phyloP scores from a whole-genome alignment of 192 early-diverging fungal species.

The Paraglomus brasilianum region DNA sequence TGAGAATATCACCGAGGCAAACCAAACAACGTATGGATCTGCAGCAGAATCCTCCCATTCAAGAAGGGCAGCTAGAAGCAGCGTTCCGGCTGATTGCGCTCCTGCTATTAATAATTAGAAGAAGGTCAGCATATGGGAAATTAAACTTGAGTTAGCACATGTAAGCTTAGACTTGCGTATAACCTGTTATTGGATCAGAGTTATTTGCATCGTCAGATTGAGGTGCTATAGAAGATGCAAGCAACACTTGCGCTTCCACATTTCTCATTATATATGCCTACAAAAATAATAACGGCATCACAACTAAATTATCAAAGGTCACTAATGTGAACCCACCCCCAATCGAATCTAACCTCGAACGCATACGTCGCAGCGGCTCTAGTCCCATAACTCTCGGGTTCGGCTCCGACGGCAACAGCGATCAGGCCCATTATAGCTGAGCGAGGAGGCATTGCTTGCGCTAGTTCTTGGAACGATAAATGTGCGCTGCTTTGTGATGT shows the following conservation, averaged over 20 bases:
- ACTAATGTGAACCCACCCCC: no score
- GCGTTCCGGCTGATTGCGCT: slow-evolving; percentile 83
- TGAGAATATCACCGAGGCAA: slow-evolving; percentile 79
- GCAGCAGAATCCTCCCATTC: slow-evolving; percentile 66
- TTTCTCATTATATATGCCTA: slow-evolving; percentile 78
- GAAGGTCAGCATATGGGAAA: slow-evolving; percentile 12
- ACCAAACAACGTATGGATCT: slow-evolving; percentile 89
- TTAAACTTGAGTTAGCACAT: background rate
- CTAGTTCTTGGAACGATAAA: slow-evolving; percentile 30
- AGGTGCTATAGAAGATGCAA: slow-evolving; percentile 81
- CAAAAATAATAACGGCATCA: background rate
- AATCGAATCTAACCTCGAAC: slow-evolving; percentile 51
- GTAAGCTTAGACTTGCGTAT: background rate
- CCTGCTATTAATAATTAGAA: slow-evolving; percentile 46
- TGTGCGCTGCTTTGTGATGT: slow-evolving; percentile 35
- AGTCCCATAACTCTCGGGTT: slow-evolving; percentile 56
- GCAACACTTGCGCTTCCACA: slow-evolving; percentile 80
- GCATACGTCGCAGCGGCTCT: slow-evolving; percentile 84
- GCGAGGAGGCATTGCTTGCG: slow-evolving; percentile 52
- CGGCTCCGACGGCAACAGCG: slow-evolving; percentile 66
- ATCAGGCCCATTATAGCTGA: slow-evolving; percentile 83
- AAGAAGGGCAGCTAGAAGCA: slow-evolving; percentile 78
- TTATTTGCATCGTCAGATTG: slow-evolving; percentile 76
- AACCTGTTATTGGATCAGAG: slow-evolving; percentile 27
- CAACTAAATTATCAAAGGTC: no score